Evolutionary conservation across 768 basidiomycete species (phyloP).

Genomic region (Serendipita sp.): DNA sequence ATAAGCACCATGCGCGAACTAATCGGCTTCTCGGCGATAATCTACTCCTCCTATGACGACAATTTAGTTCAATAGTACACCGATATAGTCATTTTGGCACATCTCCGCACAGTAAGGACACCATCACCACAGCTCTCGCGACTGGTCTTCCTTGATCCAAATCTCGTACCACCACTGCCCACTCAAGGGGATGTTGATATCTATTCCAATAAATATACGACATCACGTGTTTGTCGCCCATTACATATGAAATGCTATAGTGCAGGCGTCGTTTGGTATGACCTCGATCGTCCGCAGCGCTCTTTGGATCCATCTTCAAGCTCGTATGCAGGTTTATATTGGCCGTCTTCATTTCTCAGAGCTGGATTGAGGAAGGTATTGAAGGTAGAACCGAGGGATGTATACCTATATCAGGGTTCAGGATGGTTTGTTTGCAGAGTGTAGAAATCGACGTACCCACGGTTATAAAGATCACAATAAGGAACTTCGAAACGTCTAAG

Average conservation of each 20-base stretch:
- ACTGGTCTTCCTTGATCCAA: too few species aligned
- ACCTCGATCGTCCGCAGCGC: conserved; percentile 22
- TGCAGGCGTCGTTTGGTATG: background rate
- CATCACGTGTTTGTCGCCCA: too few species aligned
- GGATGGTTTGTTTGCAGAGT: background rate
- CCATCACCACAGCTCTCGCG: too few species aligned
- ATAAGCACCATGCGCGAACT: conserved; percentile 41
- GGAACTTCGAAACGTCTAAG: conserved; percentile 56
- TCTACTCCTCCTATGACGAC: conserved; percentile 53
- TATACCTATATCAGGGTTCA: conserved; percentile 44
- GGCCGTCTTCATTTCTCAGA: conserved; percentile 23
- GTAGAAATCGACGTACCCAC: conserved; percentile 42
- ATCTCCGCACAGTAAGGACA: too few species aligned
- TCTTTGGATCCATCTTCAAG: conserved; percentile 58
- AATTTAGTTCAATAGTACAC: background rate
- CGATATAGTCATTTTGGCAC: too few species aligned
- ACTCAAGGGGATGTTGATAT: too few species aligned
- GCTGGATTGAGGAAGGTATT: conserved; percentile 92
- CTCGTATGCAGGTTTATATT: conserved; percentile 68
- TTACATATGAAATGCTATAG: background rate
- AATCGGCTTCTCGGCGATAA: conserved; percentile 49
- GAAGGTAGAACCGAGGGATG: conserved; percentile 86
- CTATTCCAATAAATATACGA: too few species aligned
- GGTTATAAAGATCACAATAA: conserved; percentile 80
- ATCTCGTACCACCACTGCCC: too few species aligned